These are phyloP conservation scores for Plasmodium malariae DNA, from an alignment of 169 alveolate genomes.

Conservation along the genomic window DNA sequence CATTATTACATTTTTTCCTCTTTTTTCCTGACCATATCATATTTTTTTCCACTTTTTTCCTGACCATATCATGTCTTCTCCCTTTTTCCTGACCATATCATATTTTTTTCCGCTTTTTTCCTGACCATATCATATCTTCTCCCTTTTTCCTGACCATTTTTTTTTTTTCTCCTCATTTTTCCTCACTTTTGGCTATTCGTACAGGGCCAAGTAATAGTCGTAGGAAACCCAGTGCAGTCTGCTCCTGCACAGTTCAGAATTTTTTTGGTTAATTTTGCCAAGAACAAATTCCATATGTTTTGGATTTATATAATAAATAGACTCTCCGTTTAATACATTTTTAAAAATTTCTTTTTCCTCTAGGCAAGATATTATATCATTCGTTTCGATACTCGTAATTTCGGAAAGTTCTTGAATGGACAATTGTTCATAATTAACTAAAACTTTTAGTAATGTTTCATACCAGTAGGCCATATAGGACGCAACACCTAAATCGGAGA, in stretches of 20 bases:
- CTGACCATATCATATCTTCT: too few species aligned
- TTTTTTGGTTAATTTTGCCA: slow-evolving; percentile 85
- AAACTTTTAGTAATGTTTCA: slow-evolving; percentile 51
- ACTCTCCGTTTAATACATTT: slow-evolving; percentile 87
- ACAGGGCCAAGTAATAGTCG: slow-evolving; percentile 88
- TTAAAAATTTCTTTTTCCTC: slow-evolving; percentile 91
- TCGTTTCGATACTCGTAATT: slow-evolving; percentile 90
- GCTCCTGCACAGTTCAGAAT: slow-evolving; percentile 84
- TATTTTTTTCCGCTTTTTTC: too few species aligned
- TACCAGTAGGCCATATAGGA: slow-evolving; percentile 97
- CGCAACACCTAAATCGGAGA: slow-evolving; percentile 97
- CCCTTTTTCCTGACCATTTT: background rate
- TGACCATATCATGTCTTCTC: too few species aligned
- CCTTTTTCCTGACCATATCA: too few species aligned
- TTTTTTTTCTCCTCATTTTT: background rate
- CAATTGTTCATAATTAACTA: slow-evolving; percentile 14
- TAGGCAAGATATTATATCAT: slow-evolving; percentile 90
- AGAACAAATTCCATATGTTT: slow-evolving; percentile 85
- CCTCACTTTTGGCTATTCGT: slow-evolving; percentile 74
- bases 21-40: too few species aligned
- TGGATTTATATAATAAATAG: slow-evolving; percentile 87
- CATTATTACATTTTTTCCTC: too few species aligned
- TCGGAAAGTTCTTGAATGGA: slow-evolving; percentile 84
- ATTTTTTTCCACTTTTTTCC: too few species aligned
- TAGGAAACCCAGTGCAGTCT: slow-evolving; percentile 92